These are phyloP conservation scores for Sordariomycetes sp. DNA, from an alignment of 2,329 filamentous ascomycete genomes.

Conservation along the genomic window DNA sequence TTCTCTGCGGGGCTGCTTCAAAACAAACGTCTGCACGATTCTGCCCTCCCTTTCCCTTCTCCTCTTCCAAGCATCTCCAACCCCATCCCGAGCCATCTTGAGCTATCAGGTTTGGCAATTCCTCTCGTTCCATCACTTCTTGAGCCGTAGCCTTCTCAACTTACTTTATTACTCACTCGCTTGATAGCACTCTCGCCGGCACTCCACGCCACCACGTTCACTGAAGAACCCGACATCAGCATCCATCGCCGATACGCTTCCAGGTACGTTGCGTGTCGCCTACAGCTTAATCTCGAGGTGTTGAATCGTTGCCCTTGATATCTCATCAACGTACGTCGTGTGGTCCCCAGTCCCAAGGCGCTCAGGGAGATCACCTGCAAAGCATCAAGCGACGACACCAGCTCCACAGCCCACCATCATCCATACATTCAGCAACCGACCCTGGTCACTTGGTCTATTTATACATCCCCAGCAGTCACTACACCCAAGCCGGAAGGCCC, in stretches of 20 bases:
- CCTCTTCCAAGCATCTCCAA: slow-evolving; percentile 36
- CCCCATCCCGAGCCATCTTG: slow-evolving; percentile 8
- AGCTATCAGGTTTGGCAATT: slow-evolving; percentile 28
- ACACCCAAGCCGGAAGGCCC: neutral
- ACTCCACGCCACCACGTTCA: neutral
- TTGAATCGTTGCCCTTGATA: neutral
- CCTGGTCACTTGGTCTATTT: neutral
- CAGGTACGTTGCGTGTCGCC: neutral
- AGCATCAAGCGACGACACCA: neutral
- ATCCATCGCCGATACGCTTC: neutral
- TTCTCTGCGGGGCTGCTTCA: neutral
- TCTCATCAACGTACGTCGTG: neutral
- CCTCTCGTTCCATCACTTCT: slow-evolving; percentile 31
- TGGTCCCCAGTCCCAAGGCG: neutral
- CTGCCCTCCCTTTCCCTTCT: slow-evolving; percentile 15
- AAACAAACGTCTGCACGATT: slow-evolving; percentile 2
- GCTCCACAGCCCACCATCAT: neutral
- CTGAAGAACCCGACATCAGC: neutral
- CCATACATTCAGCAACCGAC: neutral
- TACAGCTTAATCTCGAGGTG: neutral
- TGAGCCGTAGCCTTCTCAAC: slow-evolving; percentile 51
- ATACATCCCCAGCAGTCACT: neutral
- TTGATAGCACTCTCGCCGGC: slow-evolving; percentile 30
- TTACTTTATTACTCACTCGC: slow-evolving; percentile 44
- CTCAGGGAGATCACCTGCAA: neutral